Evolutionary conservation across 2,329 filamentous ascomycete genomes (phyloP).

Genomic region (Scorias spongiosa): DNA sequence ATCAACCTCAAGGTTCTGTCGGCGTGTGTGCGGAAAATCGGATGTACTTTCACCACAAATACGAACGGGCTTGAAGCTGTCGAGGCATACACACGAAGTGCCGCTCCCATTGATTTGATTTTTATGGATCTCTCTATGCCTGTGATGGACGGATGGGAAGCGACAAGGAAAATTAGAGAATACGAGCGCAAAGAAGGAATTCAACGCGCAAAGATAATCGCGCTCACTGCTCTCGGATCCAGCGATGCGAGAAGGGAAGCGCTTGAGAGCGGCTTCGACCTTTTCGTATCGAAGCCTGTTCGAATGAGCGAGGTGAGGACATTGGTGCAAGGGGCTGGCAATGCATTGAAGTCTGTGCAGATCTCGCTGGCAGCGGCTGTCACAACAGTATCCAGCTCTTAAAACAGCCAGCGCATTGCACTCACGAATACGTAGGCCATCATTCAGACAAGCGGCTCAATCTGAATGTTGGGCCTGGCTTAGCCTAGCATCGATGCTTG

Average conservation of each 20-base stretch:
- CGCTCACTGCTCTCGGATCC: constrained; percentile 16
- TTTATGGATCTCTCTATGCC: constrained; percentile 28
- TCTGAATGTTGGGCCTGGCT: not conserved
- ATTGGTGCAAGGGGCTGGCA: constrained; percentile 4
- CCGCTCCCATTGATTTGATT: constrained; percentile 26
- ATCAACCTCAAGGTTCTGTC: constrained; percentile 10
- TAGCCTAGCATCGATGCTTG: not conserved
- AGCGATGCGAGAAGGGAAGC: constrained; percentile 15
- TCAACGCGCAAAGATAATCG: constrained; percentile 9
- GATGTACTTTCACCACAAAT: constrained; percentile 22
- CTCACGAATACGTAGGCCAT: not conserved
- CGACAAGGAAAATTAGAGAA: constrained; percentile 12
- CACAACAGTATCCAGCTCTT: not conserved
- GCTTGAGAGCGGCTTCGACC: constrained; percentile 12
- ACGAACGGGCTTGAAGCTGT: constrained; percentile 32
- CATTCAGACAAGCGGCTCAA: not conserved
- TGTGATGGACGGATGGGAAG: constrained; percentile 19
- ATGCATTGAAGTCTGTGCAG: not conserved
- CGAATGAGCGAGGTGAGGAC: constrained; percentile 12
- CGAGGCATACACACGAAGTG: constrained; percentile 20
- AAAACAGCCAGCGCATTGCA: not conserved
- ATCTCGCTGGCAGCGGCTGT: not conserved
- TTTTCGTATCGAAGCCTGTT: constrained; percentile 19
- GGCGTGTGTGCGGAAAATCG: constrained; percentile 17
- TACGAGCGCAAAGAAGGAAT: constrained; percentile 2